Conservation (phyloP, 2,329 filamentous ascomycete genomes). For the Fusarium sp. region DNA sequence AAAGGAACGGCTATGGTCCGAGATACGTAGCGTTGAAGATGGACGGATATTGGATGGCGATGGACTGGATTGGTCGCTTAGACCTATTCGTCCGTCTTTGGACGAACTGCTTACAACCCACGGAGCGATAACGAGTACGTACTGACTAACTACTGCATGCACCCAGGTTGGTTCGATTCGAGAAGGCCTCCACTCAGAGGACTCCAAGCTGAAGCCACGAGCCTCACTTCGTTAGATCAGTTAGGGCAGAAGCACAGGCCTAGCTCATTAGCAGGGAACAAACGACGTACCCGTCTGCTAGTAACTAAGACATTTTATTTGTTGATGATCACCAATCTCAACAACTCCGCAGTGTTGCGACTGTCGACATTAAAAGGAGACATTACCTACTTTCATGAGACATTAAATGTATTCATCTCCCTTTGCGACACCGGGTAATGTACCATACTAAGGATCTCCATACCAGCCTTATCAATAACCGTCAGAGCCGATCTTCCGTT, state of each 20-base stretch:
- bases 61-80: conserved; percentile 19
- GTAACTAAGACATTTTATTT: conserved; percentile 23
- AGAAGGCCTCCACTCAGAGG: conserved; percentile 30
- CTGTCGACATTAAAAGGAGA: conserved; percentile 20
- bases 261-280: conserved; percentile 34
- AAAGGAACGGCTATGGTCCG: conserved; percentile 10
- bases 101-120: conserved; percentile 16
- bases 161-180: conserved; percentile 1
- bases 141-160: neutral
- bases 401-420: conserved; percentile 9
- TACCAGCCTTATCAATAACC: conserved; percentile 8
- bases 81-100: conserved; percentile 25
- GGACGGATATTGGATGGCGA: conserved; percentile 19
- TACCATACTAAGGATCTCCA: neutral
- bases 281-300: conserved; percentile 1
- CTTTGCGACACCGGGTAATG: neutral
- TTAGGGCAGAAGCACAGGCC: conserved; percentile 41
- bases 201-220: conserved; percentile 34
- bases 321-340: conserved; percentile 39
- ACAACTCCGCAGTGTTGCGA: conserved; percentile 18
- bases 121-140: conserved; percentile 37
- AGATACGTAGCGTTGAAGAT: conserved; percentile 27
- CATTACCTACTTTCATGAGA: conserved; percentile 2
- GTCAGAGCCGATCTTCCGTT: conserved; percentile 1
- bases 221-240: conserved; percentile 34